A percentile compares a stretch with the other conserved stretches of the same genome.
These are phyloP conservation scores for rapeseed (Brassica napus) DNA, from an alignment of 345 rosid genomes.

Conservation along the genomic window Da-Ae NC_063448.1:5106001-5106500, in stretches of 20 bases:
- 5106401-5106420: constrained; percentile 73
- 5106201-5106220: constrained; percentile 77
- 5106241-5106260: constrained; percentile 45
- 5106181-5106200: constrained; percentile 69
- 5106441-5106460: constrained; percentile 52
- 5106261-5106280: constrained; percentile 54
- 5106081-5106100: constrained; percentile 87
- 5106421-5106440: constrained; percentile 62
- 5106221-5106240: constrained; percentile 56
- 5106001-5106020: constrained; percentile 71
- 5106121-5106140: constrained; percentile 73
- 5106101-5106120: constrained; percentile 72
- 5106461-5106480: constrained; percentile 51
- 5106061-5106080: constrained; percentile 69
- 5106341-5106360: constrained; percentile 67
- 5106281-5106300: constrained; percentile 63
- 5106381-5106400: constrained; percentile 95
- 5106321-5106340: constrained; percentile 60
- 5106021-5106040: constrained; percentile 74
- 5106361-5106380: constrained; percentile 65
- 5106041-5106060: constrained; percentile 65
- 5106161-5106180: constrained; percentile 73
- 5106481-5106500: constrained; percentile 93
- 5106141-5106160: constrained; percentile 74
- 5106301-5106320: constrained; percentile 64